Base-by-base conservation (phyloP, 805 yeast genomes). In the Kazachstania kunashirensis region DNA sequence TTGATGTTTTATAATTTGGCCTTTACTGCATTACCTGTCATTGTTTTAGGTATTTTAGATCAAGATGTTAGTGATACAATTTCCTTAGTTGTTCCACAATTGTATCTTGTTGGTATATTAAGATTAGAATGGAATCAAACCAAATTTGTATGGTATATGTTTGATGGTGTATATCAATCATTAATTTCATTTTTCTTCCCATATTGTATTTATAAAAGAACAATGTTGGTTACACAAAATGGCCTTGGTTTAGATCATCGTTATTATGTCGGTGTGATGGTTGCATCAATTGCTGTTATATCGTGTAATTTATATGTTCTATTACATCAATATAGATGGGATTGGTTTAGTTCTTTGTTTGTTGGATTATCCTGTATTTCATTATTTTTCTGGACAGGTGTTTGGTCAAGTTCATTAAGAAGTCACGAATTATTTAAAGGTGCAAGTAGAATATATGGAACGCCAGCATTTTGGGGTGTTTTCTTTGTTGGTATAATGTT, bases 1-100 rank as follows among this genome's bases (percentile, higher is more conserved):
- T 63, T 82, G 65, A 81, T 76, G 79, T 81, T 83, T 55, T 83
- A 80, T 61, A 82, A 77, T 52, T 71, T 83, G 70, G 89, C 88
- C 2, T 83, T 79, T 52, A 83, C 94, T 0, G 81, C 94, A 3
- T 62, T 82, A 39, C 89, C 94, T 0, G 80, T 82, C 37, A 83
- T 83, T 35, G 75, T 83, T 47, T 59, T 83, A 57, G 92, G 84
- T 45, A 72, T 83, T 18, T 71, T 83, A 43, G 94, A 83, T 59
- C 92, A 83, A 57, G 94, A 83, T 61, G 88, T 82, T 16, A 68
- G 68, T 40, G 84, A 74, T 43, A 70, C 73, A 29, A 77, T 82
- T 24, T 77, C 86, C 6, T 49, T 83, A 40, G 57, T 79, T 38
- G 81, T 80, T 21, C 94, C 94, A 3, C 84, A 83, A 53, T 57